phyloP scores from a whole-genome alignment of 169 alveolate species.

The Plasmodium relictum region DNA sequence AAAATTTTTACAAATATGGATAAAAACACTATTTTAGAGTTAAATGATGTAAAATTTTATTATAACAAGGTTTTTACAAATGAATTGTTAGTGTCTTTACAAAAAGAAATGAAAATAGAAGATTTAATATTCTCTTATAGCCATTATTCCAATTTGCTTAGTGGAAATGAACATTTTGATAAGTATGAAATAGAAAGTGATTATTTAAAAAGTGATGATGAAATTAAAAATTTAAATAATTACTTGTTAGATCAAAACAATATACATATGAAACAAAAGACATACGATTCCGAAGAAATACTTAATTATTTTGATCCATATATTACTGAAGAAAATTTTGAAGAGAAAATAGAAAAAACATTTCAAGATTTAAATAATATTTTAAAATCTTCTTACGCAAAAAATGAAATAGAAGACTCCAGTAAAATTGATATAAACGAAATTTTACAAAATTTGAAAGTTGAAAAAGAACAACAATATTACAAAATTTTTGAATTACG shows the following conservation, averaged over 20 bases:
- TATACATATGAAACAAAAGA: conserved; percentile 4
- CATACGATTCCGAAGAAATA: conserved; percentile 11
- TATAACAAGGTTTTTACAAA: conserved; percentile 66
- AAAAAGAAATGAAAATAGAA: conserved; percentile 59
- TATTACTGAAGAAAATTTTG: conserved; percentile 43
- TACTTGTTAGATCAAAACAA: not conserved
- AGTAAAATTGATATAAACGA: not conserved
- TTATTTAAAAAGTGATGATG: conserved; percentile 57
- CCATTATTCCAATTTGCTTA: conserved; percentile 29
- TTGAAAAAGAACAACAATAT: conserved; percentile 23
- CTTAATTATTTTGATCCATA: conserved; percentile 61
- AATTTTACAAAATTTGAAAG: conserved; percentile 9
- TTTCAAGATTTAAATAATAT: conserved; percentile 55
- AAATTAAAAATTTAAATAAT: not conserved
- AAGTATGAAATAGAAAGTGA: conserved; percentile 39
- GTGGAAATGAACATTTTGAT: conserved; percentile 26
- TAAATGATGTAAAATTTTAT: conserved; percentile 51
- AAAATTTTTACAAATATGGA: too few relatives aligned
- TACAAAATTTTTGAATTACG: conserved; percentile 15
- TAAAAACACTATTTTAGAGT: conserved; percentile 14
- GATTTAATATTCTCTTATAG: conserved; percentile 51
- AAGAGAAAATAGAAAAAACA: conserved; percentile 62
- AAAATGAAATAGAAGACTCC: conserved; percentile 1
- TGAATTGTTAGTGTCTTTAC: conserved; percentile 16
- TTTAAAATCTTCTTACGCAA: conserved; percentile 23